phyloP scores from a whole-genome alignment of 305 asterid species.

The Plantago coronopus region DNA sequence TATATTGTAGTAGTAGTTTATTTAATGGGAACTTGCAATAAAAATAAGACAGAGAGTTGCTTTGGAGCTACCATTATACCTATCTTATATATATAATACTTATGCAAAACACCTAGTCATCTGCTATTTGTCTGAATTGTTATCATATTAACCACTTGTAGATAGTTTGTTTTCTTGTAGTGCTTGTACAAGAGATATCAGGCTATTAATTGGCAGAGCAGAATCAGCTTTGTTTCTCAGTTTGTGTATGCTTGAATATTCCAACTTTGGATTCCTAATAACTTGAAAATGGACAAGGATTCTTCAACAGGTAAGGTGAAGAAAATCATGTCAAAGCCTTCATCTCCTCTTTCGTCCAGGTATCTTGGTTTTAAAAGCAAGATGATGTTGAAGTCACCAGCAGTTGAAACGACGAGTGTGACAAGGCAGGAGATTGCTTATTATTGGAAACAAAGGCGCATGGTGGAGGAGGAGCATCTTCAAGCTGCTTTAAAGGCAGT shows the following conservation, averaged over 20 bases:
- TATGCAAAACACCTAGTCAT: too few relatives aligned
- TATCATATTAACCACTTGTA: too few relatives aligned
- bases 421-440: constrained; percentile 34
- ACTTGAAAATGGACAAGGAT: not conserved
- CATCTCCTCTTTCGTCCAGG: constrained; percentile 24
- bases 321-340: constrained; percentile 11
- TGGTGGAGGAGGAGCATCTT: constrained; percentile 40
- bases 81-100: too few relatives aligned
- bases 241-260: not conserved
- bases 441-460: constrained; percentile 38
- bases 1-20: too few relatives aligned
- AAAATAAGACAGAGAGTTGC: too few relatives aligned
- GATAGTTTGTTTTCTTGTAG: too few relatives aligned
- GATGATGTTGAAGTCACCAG: constrained; percentile 1
- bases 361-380: constrained; percentile 5
- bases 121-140: too few relatives aligned
- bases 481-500: constrained; percentile 40
- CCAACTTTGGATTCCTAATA: not conserved
- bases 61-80: too few relatives aligned
- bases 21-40: too few relatives aligned
- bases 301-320: not conserved
- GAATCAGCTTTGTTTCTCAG: not conserved
- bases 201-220: too few relatives aligned
- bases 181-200: too few relatives aligned
- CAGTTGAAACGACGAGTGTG: constrained; percentile 23